Evolutionary conservation across 2,329 filamentous ascomycete species (phyloP), one percentile per base, ranked within the genome.

Genomic region (Gliomastix tumulicola): DNA sequence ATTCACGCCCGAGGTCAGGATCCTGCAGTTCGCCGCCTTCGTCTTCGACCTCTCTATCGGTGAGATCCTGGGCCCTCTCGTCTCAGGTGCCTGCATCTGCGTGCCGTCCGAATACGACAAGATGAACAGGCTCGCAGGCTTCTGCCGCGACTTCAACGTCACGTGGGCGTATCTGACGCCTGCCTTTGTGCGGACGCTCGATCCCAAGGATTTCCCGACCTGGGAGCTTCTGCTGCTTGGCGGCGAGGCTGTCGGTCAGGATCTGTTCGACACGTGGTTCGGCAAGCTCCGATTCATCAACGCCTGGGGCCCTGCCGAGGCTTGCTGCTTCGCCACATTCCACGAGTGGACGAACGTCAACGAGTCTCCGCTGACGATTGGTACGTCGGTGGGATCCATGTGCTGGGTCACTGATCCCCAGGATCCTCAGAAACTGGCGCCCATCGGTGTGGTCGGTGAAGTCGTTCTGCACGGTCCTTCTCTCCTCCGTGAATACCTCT

Each of bases 401-500:
- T 22, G 33, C 32, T 51, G 46, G 43, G 38, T 53, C 32, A 39
- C 45, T 8, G 42, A 48, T 12, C 19, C 42, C 4, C 35, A 40
- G 12, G 36, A 50, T 27, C 25, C 36, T 34, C 21, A 46, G 16
- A 21, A 35, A n/a, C 41, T 51, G 9, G 32, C 39, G 4, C 49
- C 50, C 4, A 22, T 51, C 12, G 49, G 49, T 12, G 41, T 38
- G 18, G 37, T 50, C 13, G 49, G 49, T 18, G 49, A 52, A 32
- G 33, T 52, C 3, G 28, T 52, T 3, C 34, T 51, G 1, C 40
- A 52, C 19, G 44, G 48, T 0, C 48, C 1, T 2, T 63, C 68
- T 19, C 65, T 79, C n/a, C 72, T 70, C 16, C 60, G 67, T 15
- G 71, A 71, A 19, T 79, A 79, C 39, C 53, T 76, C 28, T 67